Conservation (phyloP, 2,329 filamentous ascomycete species). For the Juglanconis sp. region DNA sequence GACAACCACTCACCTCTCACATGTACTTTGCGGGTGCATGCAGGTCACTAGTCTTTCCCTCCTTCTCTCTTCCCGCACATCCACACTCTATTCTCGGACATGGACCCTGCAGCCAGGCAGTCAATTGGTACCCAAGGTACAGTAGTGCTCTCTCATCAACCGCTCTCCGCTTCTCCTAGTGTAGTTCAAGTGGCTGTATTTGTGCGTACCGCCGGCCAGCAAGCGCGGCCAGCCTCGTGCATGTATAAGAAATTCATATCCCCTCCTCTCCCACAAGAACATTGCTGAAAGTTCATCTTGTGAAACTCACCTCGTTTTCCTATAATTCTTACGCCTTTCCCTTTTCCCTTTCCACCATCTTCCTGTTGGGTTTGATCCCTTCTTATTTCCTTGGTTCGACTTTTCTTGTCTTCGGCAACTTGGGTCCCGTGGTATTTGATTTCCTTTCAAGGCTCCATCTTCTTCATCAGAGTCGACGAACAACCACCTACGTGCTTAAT, state of each 20-base stretch:
- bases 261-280: background rate
- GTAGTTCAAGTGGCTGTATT: background rate
- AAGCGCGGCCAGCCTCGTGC: conserved; percentile 5
- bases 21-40: background rate
- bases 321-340: background rate
- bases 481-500: background rate
- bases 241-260: conserved; percentile 8
- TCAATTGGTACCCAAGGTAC: background rate
- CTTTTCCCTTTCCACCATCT: conserved; percentile 6
- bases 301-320: conserved; percentile 12
- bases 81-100: conserved; percentile 15
- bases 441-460: background rate
- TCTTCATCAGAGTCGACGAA: background rate
- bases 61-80: conserved; percentile 1
- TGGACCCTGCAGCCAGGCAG: background rate
- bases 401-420: conserved; percentile 9
- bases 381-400: conserved; percentile 8
- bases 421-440: conserved; percentile 4
- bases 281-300: background rate
- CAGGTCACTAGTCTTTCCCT: background rate
- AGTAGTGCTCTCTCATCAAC: background rate
- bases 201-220: conserved; percentile 16
- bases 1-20: conserved; percentile 11
- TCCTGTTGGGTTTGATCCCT: conserved; percentile 10
- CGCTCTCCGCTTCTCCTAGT: background rate